Conservation (phyloP, 768 basidiomycete species). For the Termitomyces sp. region DNA sequence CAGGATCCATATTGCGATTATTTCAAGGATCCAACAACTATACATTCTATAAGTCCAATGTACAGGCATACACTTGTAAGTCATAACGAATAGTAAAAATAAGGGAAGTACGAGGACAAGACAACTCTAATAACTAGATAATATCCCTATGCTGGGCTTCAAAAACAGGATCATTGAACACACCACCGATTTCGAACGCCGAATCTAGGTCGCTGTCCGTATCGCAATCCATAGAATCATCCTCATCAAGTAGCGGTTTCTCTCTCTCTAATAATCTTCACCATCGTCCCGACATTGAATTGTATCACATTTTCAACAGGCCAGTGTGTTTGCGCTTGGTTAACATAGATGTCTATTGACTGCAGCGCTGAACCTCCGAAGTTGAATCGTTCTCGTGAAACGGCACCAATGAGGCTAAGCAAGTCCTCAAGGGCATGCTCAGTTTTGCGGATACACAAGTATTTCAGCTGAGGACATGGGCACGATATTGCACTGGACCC, state of each 20-base stretch:
- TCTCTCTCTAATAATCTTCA: slow-evolving; percentile 19
- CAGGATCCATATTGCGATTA: no score
- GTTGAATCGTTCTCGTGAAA: slow-evolving; percentile 20
- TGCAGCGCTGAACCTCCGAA: slow-evolving; percentile 18
- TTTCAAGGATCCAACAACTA: no score
- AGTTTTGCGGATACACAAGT: slow-evolving; percentile 23
- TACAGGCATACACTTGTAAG: not conserved
- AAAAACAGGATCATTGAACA: slow-evolving; percentile 24
- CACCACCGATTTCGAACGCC: slow-evolving; percentile 19
- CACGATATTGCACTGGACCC: slow-evolving; percentile 10
- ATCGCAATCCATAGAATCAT: slow-evolving; percentile 12
- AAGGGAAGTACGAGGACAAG: not conserved
- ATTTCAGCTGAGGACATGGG: slow-evolving; percentile 28
- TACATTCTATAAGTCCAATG: not conserved
- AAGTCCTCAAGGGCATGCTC: slow-evolving; percentile 21
- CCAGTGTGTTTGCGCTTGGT: slow-evolving; percentile 7
- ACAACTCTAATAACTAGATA: not conserved
- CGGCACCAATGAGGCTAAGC: slow-evolving; percentile 19
- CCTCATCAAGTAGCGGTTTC: slow-evolving; percentile 8
- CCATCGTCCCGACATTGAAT: slow-evolving; percentile 12
- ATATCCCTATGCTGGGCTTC: slow-evolving; percentile 17
- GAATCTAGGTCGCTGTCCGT: slow-evolving; percentile 10
- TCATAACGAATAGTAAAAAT: not conserved
- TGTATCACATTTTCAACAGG: slow-evolving; percentile 8
- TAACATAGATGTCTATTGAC: slow-evolving; percentile 28